A percentile compares a stretch with the other conserved stretches of the same genome.
Evolutionary conservation across 2,329 filamentous ascomycete species (phyloP).

Genomic region (Colletotrichum sublineola): DNA sequence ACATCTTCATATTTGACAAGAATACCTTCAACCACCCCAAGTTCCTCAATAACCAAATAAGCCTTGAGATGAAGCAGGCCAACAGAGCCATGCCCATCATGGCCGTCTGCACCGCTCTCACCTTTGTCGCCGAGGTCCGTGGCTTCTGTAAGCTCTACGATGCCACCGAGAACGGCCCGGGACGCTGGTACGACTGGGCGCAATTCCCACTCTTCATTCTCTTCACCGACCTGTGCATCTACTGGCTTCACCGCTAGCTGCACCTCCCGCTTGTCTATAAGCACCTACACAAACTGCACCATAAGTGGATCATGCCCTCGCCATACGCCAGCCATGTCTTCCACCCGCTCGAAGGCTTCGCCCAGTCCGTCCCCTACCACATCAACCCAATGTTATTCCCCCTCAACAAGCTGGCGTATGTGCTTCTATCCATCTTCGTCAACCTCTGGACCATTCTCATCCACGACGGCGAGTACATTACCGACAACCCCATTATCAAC

Average conservation of each 20-base stretch:
- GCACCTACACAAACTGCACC: conserved; percentile 93
- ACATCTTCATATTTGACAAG: conserved; percentile 92
- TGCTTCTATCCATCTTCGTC: conserved; percentile 89
- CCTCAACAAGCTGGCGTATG: conserved; percentile 89
- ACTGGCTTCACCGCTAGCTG: conserved; percentile 89
- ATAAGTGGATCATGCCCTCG: conserved; percentile 99
- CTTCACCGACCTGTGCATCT: conserved; percentile 92
- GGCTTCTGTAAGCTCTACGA: conserved; percentile 93
- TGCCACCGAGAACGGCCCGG: conserved; percentile 79
- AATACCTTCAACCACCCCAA: conserved; percentile 89
- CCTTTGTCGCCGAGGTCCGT: conserved; percentile 86
- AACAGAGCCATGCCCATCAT: conserved; percentile 83
- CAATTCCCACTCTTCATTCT: conserved; percentile 91
- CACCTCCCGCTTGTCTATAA: conserved; percentile 89
- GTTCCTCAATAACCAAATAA: conserved; percentile 94
- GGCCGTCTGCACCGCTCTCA: conserved; percentile 82
- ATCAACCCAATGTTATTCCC: conserved; percentile 94
- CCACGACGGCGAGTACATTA: conserved; percentile 93
- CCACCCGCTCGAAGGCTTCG: conserved; percentile 92
- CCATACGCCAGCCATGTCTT: conserved; percentile 94
- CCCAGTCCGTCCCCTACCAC: conserved; percentile 92
- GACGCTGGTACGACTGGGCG: conserved; percentile 80
- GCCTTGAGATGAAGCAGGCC: conserved; percentile 86
- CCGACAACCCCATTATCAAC: conserved; percentile 92
- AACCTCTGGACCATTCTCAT: conserved; percentile 98